Percentiles rank a stretch among this genome's conserved stretches.
These are phyloP conservation scores for Sinapis alba DNA, from an alignment of 441 rosid genomes.

Conservation along the genomic window DNA sequence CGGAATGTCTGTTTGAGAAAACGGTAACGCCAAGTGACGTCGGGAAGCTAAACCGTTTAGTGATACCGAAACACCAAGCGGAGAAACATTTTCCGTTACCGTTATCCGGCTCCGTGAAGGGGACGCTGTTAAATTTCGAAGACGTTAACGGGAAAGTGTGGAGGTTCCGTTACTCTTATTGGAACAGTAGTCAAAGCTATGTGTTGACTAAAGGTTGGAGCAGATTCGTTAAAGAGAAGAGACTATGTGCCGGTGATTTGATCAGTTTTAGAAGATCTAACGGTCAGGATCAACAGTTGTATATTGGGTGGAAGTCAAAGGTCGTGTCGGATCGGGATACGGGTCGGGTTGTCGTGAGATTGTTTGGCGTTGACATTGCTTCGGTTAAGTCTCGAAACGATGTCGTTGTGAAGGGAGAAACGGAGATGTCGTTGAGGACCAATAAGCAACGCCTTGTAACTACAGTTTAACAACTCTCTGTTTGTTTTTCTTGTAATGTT, in stretches of 20 bases:
- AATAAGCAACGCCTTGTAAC: constrained; percentile 72
- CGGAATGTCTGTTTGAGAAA: constrained; percentile 77
- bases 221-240: constrained; percentile 82
- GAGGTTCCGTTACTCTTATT: constrained; percentile 85
- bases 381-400: constrained; percentile 30
- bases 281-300: constrained; percentile 64
- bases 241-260: constrained; percentile 70
- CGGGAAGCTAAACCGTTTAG: constrained; percentile 84
- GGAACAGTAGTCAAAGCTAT: constrained; percentile 91
- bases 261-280: constrained; percentile 73
- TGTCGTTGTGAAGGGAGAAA: constrained; percentile 42
- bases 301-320: constrained; percentile 58
- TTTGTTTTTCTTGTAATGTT: not conserved
- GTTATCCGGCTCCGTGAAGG: constrained; percentile 45
- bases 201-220: constrained; percentile 93
- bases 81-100: constrained; percentile 84
- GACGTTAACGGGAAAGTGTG: constrained; percentile 75
- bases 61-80: constrained; percentile 87
- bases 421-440: constrained; percentile 52
- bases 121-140: constrained; percentile 65
- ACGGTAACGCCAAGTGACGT: constrained; percentile 89
- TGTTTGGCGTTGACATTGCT: constrained; percentile 81
- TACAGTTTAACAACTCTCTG: constrained; percentile 8
- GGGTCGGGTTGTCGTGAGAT: constrained; percentile 47
- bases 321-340: constrained; percentile 33